These are phyloP conservation scores for Starmera stellimalicola DNA, from an alignment of 1,139 yeast species.

Conservation along the genomic window DNA sequence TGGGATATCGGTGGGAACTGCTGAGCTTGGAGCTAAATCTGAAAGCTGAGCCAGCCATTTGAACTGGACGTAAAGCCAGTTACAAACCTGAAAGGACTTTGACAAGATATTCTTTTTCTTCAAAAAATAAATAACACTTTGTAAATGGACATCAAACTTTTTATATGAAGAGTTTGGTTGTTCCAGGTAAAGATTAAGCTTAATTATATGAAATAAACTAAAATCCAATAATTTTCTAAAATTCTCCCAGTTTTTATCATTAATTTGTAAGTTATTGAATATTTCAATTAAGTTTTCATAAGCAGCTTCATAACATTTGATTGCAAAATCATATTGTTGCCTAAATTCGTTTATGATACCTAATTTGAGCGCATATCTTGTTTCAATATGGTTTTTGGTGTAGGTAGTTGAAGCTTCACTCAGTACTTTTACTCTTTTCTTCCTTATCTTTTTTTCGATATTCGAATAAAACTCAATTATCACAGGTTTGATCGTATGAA, in stretches of 20 bases:
- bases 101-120: conserved; percentile 16
- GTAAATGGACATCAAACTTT: conserved; percentile 56
- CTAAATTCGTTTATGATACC: conserved; percentile 39
- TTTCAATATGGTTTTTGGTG: conserved; percentile 32
- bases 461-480: conserved; percentile 33
- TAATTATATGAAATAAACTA: conserved; percentile 52
- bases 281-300: conserved; percentile 37
- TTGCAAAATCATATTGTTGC: conserved; percentile 35
- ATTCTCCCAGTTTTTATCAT: conserved; percentile 28
- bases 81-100: conserved; percentile 27
- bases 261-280: conserved; percentile 20
- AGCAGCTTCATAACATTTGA: conserved; percentile 37
- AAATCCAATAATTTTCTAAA: conserved; percentile 46
- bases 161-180: conserved; percentile 50
- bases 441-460: conserved; percentile 28
- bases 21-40: conserved; percentile 22
- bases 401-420: conserved; percentile 11
- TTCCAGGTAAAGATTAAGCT: conserved; percentile 52
- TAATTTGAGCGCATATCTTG: conserved; percentile 39
- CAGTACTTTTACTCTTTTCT: conserved; percentile 19
- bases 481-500: conserved; percentile 29
- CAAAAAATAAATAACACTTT: conserved; percentile 29
- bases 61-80: conserved; percentile 31
- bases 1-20: conserved; percentile 30
- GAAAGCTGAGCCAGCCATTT: conserved; percentile 53